phyloP scores from a whole-genome alignment of 2,329 filamentous ascomycete species.

The Daldinia eschscholtzii region DNA sequence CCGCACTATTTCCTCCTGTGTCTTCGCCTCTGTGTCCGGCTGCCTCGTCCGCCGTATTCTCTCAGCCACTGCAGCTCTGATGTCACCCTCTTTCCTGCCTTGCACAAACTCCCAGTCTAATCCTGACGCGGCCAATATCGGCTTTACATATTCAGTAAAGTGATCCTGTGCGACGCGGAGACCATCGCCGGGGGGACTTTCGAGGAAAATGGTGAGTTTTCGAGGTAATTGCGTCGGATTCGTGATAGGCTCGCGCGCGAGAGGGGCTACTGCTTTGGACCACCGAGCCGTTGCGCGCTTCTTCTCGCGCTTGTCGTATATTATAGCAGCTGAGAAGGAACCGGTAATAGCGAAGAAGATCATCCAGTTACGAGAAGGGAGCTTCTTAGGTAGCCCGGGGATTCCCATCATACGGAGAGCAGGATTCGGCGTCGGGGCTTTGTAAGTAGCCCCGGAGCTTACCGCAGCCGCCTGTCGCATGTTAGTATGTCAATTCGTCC shows the following conservation, averaged over 20 bases:
- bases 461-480: conserved; percentile 44
- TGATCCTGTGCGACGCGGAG: conserved; percentile 89
- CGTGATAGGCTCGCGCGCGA: conserved; percentile 81
- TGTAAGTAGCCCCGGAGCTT: conserved; percentile 52
- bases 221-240: conserved; percentile 79
- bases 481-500: conserved; percentile 4
- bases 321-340: conserved; percentile 81
- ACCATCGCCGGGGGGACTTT: conserved; percentile 87
- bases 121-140: conserved; percentile 87
- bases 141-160: conserved; percentile 96
- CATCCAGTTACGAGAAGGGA: conserved; percentile 97
- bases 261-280: conserved; percentile 85
- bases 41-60: conserved; percentile 80
- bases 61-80: conserved; percentile 88
- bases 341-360: conserved; percentile 89
- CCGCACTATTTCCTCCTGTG: conserved; percentile 72
- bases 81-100: conserved; percentile 90
- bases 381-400: conserved; percentile 82
- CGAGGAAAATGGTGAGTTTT: conserved; percentile 86
- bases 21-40: conserved; percentile 64
- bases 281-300: conserved; percentile 87
- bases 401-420: conserved; percentile 85
- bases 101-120: conserved; percentile 97
- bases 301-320: conserved; percentile 95
- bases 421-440: conserved; percentile 71